Percentiles rank a stretch among this genome's conserved stretches.
Conservation (phyloP, 2,329 filamentous ascomycete species). For the Aspergillus ochraceus region DNA sequence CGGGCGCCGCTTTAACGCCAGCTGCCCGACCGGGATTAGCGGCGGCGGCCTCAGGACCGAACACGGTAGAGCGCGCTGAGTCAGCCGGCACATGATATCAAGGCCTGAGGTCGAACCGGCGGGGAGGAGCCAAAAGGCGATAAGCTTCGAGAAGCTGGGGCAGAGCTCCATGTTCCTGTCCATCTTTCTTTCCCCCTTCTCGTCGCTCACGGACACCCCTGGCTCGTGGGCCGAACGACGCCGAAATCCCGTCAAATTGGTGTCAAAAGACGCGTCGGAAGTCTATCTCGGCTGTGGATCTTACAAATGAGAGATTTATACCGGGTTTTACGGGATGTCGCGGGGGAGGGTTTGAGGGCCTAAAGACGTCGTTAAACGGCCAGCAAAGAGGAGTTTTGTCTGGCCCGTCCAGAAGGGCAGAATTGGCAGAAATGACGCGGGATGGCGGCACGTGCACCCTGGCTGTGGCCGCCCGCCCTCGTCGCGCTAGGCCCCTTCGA, state of each 20-base stretch:
- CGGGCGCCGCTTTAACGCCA: background rate
- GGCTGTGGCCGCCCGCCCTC: too few relatives aligned
- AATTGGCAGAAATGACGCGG: constrained; percentile 4
- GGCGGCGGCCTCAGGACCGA: background rate
- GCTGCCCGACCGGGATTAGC: background rate
- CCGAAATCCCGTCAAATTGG: background rate
- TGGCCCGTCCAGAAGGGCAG: background rate
- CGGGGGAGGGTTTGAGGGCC: background rate
- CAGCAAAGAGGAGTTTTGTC: background rate
- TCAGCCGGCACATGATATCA: constrained; percentile 26
- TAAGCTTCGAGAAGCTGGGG: constrained; percentile 30
- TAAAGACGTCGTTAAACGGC: background rate
- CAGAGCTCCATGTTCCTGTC: constrained; percentile 2
- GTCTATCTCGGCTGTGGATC: background rate
- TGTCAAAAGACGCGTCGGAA: background rate
- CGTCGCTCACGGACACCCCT: background rate
- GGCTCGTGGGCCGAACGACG: background rate
- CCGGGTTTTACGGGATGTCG: background rate
- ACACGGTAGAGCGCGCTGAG: constrained; percentile 9
- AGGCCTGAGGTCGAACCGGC: constrained; percentile 19
- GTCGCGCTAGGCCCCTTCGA: constrained; percentile 7
- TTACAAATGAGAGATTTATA: background rate
- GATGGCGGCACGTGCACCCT: constrained; percentile 5
- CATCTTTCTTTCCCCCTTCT: background rate
- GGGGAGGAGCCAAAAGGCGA: constrained; percentile 32